A percentile compares a stretch with the other conserved stretches of the same genome.
These are phyloP conservation scores for Emericellopsis cladophorae DNA, from an alignment of 2,329 filamentous ascomycete genomes.

Conservation along the genomic window DNA sequence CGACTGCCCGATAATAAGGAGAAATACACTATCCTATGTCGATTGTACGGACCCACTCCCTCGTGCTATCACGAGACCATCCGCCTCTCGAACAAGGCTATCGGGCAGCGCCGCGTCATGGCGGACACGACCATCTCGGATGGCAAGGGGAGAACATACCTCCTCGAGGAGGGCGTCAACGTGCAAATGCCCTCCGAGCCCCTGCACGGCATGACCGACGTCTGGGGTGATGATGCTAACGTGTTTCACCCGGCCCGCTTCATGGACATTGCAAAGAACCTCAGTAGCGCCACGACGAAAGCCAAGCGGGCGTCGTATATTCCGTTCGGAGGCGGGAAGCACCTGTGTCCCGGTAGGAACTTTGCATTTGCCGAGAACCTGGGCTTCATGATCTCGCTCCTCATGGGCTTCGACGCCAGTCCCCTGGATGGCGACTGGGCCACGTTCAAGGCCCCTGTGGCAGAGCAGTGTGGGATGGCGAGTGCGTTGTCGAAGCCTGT, in stretches of 20 bases:
- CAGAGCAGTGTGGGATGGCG: conserved; percentile 2
- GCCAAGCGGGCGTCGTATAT: conserved; percentile 9
- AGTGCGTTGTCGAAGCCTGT: conserved; percentile 5
- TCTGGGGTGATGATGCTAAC: conserved; percentile 4
- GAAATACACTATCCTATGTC: conserved; percentile 58
- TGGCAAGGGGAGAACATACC: conserved; percentile 8
- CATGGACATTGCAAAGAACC: conserved; percentile 2
- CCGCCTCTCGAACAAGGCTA: conserved; percentile 13
- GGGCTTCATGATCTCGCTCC: conserved; percentile 13
- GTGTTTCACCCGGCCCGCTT: conserved; percentile 4
- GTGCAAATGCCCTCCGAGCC: conserved; percentile 3
- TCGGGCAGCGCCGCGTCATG: conserved; percentile 12
- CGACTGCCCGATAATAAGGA: conserved; percentile 71
- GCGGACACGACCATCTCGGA: conserved; percentile 19
- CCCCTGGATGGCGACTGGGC: conserved; percentile 5
- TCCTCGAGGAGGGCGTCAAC: conserved; percentile 11
- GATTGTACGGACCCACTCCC: conserved; percentile 40
- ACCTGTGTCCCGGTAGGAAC: conserved; percentile 18
- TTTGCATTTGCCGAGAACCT: conserved; percentile 20
- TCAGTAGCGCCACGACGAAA: background rate
- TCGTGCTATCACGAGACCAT: conserved; percentile 37
- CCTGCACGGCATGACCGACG: conserved; percentile 1
- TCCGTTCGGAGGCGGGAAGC: conserved; percentile 19
- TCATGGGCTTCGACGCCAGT: conserved; percentile 17
- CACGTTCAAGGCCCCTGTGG: conserved; percentile 1